Evolutionary conservation across 768 basidiomycete species (phyloP).

Genomic region (Chalciporus piperatus): DNA sequence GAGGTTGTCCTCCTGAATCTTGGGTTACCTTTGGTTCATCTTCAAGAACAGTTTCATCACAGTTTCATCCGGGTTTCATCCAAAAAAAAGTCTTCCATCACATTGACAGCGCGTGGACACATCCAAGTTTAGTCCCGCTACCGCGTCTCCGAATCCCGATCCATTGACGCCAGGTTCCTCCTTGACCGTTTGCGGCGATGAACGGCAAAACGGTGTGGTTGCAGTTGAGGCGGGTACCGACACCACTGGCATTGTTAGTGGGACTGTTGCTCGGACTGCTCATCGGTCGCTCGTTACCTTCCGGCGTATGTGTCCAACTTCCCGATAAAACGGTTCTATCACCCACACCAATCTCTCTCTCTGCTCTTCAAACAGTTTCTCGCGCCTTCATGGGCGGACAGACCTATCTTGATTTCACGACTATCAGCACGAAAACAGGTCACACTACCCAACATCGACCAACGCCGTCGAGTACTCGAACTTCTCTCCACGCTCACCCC

Average conservation of each 20-base stretch:
- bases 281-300: conserved; percentile 48
- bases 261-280: conserved; percentile 63
- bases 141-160: neutral
- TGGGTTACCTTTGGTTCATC: too few relatives aligned
- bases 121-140: neutral
- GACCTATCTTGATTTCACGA: conserved; percentile 45
- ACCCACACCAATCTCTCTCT: neutral
- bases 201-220: conserved; percentile 24
- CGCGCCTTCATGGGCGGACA: conserved; percentile 51
- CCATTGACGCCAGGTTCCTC: neutral
- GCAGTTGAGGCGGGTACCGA: conserved; percentile 47
- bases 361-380: conserved; percentile 18
- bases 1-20: too few relatives aligned
- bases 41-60: too few relatives aligned
- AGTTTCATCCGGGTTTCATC: too few relatives aligned
- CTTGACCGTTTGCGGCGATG: conserved; percentile 16
- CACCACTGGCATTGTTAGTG: conserved; percentile 53
- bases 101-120: neutral
- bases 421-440: conserved; percentile 60
- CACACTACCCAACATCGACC: conserved; percentile 74
- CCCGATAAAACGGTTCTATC: neutral
- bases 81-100: neutral
- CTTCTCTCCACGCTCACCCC: conserved; percentile 84
- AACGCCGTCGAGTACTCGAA: conserved; percentile 82
- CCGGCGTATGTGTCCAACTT: conserved; percentile 23